Conservation (phyloP, 2,329 filamentous ascomycete species). For the Botrytis elliptica region DNA sequence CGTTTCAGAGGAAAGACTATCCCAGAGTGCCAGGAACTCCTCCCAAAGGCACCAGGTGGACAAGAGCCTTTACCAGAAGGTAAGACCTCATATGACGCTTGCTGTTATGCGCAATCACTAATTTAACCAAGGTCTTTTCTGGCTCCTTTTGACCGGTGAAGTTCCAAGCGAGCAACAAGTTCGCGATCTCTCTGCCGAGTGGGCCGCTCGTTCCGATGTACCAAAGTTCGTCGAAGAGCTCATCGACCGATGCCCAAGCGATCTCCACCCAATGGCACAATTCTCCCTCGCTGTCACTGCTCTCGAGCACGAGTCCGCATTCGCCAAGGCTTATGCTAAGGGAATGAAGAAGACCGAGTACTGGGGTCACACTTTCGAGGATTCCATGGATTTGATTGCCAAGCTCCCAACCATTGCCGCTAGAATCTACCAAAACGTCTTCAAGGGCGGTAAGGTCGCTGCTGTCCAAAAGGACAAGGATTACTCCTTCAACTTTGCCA, state of each 20-base stretch:
- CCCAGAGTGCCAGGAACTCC: conserved; percentile 95
- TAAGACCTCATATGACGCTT: conserved; percentile 38
- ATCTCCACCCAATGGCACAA: conserved; percentile 99
- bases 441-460: conserved; percentile 99
- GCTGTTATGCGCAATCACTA: conserved; percentile 12
- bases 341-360: conserved; percentile 99
- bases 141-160: conserved; percentile 97
- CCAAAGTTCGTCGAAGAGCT: conserved; percentile 99
- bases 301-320: conserved; percentile 96
- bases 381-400: conserved; percentile 99
- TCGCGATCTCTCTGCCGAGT: conserved; percentile 95
- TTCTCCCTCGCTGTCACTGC: conserved; percentile 97
- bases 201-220: conserved; percentile 94
- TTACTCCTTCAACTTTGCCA: conserved; percentile 98
- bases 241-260: conserved; percentile 98
- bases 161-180: conserved; percentile 98
- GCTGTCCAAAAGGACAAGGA: conserved; percentile 98
- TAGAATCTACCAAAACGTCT: conserved; percentile 99
- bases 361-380: conserved; percentile 99
- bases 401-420: conserved; percentile 98
- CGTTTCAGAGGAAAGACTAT: conserved; percentile 99
- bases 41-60: conserved; percentile 95
- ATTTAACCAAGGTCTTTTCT: conserved; percentile 76
- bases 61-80: conserved; percentile 96
- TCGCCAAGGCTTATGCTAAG: conserved; percentile 98